Conservation (phyloP, 148 eudicot species). For the Fagopyrum homotropicum region DNA sequence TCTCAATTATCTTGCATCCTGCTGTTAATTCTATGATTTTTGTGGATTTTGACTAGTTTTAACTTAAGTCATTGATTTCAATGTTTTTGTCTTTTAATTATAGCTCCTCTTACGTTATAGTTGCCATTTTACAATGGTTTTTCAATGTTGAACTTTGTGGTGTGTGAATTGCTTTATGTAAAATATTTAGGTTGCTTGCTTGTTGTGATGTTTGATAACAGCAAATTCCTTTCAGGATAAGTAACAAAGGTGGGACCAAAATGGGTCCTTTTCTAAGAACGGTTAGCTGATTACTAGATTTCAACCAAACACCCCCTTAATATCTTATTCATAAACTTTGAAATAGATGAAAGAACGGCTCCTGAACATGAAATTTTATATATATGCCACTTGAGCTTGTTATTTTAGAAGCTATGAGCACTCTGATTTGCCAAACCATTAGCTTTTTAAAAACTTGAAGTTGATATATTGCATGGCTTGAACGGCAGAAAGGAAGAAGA, state of each 20-base stretch:
- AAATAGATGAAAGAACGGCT: not conserved
- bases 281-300: not conserved
- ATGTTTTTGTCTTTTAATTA: not conserved
- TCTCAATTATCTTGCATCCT: not conserved
- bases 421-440: not conserved
- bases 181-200: constrained; percentile 7
- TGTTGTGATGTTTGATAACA: not conserved
- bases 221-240: not conserved
- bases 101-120: not conserved
- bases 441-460: not conserved
- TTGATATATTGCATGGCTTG: not conserved
- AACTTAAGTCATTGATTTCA: not conserved
- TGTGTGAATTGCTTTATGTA: not conserved
- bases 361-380: not conserved
- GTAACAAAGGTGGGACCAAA: not conserved
- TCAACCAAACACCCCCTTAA: not conserved
- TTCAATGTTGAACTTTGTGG: not conserved
- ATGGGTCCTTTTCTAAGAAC: not conserved
- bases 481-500: no score
- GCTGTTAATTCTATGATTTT: not conserved
- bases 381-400: not conserved
- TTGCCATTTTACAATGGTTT: not conserved
- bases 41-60: not conserved
- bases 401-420: not conserved
- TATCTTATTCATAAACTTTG: not conserved